A percentile compares a stretch with the other conserved stretches of the same genome.
Conservation (phyloP, 1,284 basidiomycete genomes). For the Apiotrichum porosum region DNA sequence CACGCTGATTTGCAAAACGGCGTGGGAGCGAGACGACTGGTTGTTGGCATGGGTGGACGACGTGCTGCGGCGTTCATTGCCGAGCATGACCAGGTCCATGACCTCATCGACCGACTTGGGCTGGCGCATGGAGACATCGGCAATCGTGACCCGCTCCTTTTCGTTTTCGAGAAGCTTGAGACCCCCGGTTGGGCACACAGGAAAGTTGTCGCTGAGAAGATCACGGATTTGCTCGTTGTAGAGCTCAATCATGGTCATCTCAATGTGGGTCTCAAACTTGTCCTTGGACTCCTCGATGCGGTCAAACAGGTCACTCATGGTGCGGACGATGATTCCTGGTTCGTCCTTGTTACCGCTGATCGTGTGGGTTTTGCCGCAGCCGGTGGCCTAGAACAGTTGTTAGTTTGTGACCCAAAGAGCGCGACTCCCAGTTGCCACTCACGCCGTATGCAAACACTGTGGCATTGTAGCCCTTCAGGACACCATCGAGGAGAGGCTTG, state of each 20-base stretch:
- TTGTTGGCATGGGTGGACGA: slow-evolving; percentile 91
- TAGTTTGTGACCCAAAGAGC: too few relatives aligned
- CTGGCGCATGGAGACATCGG: slow-evolving; percentile 70
- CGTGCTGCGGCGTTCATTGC: slow-evolving; percentile 81
- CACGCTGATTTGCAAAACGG: slow-evolving; percentile 89
- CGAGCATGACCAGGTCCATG: slow-evolving; percentile 80
- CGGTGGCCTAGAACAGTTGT: slow-evolving; percentile 67
- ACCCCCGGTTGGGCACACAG: slow-evolving; percentile 65
- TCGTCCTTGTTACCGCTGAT: slow-evolving; percentile 83
- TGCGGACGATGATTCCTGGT: slow-evolving; percentile 88
- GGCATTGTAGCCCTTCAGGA: slow-evolving; percentile 91
- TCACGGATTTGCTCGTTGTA: slow-evolving; percentile 99
- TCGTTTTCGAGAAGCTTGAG: slow-evolving; percentile 88
- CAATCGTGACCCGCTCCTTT: slow-evolving; percentile 69
- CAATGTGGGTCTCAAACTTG: slow-evolving; percentile 75
- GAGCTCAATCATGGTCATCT: slow-evolving; percentile 91
- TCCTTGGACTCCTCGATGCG: slow-evolving; percentile 77
- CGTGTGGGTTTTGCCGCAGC: slow-evolving; percentile 96
- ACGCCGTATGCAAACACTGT: slow-evolving; percentile 97
- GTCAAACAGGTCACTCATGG: slow-evolving; percentile 93
- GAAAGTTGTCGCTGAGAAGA: slow-evolving; percentile 67
- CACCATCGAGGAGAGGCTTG: slow-evolving; percentile 70
- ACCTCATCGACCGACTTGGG: slow-evolving; percentile 83
- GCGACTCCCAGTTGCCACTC: too few relatives aligned
- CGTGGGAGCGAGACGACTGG: slow-evolving; percentile 91